phyloP scores from a whole-genome alignment of 2,329 filamentous ascomycete species.

The Mycogone perniciosa region DNA sequence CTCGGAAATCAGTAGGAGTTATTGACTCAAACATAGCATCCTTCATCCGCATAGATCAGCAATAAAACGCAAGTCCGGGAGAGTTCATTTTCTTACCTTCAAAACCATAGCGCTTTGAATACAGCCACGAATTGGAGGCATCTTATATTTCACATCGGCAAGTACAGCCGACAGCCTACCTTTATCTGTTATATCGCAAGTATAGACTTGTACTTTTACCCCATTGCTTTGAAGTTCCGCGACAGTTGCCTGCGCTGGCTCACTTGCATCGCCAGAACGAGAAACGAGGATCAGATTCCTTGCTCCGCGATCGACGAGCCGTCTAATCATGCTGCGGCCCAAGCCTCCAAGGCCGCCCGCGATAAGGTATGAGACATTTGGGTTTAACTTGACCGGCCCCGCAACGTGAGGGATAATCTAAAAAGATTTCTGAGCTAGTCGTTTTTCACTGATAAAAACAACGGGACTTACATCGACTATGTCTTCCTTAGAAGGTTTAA shows the following conservation, averaged over 20 bases:
- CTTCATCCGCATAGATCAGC: too few relatives aligned
- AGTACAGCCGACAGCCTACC: not conserved
- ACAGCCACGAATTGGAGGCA: too few relatives aligned
- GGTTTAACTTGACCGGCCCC: not conserved
- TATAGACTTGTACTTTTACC: not conserved
- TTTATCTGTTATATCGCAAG: conserved; percentile 3
- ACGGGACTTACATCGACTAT: not conserved
- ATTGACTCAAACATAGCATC: not conserved
- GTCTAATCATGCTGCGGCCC: not conserved
- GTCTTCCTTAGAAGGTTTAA: not conserved
- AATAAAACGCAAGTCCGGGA: not conserved
- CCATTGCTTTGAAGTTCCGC: not conserved
- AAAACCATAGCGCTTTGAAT: too few relatives aligned
- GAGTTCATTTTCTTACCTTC: not conserved
- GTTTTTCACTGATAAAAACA: not conserved
- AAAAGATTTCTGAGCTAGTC: too few relatives aligned
- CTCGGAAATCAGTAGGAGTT: not conserved
- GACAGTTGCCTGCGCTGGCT: not conserved
- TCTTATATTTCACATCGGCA: too few relatives aligned
- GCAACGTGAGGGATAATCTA: conserved; percentile 3
- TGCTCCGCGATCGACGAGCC: conserved; percentile 3
- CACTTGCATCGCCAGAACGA: not conserved
- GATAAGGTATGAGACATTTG: conserved; percentile 7
- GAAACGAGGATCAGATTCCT: conserved; percentile 2
- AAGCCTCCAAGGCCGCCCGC: conserved; percentile 7